These are phyloP conservation scores for Dissoconium aciculare DNA, from an alignment of 2,329 filamentous ascomycete species.

Conservation along the genomic window DNA sequence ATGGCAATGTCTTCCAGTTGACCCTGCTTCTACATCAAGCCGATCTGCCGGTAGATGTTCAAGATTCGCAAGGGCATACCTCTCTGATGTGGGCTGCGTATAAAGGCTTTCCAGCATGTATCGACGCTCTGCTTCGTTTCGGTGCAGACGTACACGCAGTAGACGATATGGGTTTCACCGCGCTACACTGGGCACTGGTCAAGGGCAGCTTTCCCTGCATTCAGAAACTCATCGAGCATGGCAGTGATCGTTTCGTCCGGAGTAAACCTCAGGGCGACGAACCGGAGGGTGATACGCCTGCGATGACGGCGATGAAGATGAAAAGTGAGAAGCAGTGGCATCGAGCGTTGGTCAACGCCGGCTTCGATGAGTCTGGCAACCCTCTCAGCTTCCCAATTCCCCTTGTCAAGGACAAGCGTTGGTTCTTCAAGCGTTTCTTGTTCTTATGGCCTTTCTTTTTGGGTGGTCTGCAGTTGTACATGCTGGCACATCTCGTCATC, in stretches of 20 bases:
- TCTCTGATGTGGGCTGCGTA: constrained; percentile 98
- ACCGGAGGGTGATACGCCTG: constrained; percentile 71
- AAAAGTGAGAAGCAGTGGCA: constrained; percentile 73
- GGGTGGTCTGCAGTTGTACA: constrained; percentile 53
- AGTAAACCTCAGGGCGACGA: constrained; percentile 38
- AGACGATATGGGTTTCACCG: constrained; percentile 87
- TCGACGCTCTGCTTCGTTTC: constrained; percentile 86
- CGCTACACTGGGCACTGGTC: constrained; percentile 90
- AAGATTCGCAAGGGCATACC: constrained; percentile 82
- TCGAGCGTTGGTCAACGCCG: constrained; percentile 65
- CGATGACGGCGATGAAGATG: constrained; percentile 74
- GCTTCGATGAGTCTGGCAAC: constrained; percentile 66
- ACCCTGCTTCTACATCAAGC: constrained; percentile 75
- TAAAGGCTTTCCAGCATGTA: constrained; percentile 84
- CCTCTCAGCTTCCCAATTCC: constrained; percentile 59
- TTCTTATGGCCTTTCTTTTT: constrained; percentile 79
- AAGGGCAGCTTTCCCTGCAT: constrained; percentile 83
- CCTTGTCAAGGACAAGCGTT: constrained; percentile 60
- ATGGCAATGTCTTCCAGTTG: constrained; percentile 84
- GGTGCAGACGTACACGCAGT: constrained; percentile 82
- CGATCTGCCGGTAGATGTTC: constrained; percentile 82
- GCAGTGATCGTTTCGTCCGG: constrained; percentile 80
- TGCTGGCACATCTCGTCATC: constrained; percentile 59
- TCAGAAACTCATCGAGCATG: constrained; percentile 89
- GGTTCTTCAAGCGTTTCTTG: constrained; percentile 69